These are phyloP conservation scores for Selenicereus undatus DNA, from an alignment of 148 eudicot genomes.

Conservation along the genomic window DNA sequence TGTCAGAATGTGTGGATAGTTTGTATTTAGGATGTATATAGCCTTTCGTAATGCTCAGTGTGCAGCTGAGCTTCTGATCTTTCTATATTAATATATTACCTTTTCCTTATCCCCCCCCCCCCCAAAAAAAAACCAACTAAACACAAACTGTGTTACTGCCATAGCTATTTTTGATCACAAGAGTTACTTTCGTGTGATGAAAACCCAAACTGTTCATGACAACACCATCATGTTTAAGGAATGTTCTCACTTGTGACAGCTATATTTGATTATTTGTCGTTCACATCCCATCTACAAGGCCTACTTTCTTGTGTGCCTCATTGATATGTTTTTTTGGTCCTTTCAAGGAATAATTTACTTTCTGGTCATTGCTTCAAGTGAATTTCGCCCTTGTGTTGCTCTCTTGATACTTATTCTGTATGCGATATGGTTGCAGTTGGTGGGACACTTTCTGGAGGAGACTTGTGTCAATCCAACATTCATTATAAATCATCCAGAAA, in stretches of 20 bases:
- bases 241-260: background rate
- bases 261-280: too few species aligned
- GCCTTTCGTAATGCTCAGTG: too few species aligned
- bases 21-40: too few species aligned
- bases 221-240: background rate
- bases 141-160: background rate
- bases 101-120: too few species aligned
- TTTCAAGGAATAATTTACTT: background rate
- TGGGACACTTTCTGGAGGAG: constrained; percentile 94
- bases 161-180: background rate
- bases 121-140: too few species aligned
- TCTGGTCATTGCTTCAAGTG: background rate
- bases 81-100: too few species aligned
- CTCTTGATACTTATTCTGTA: background rate
- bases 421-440: constrained; percentile 51
- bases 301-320: background rate
- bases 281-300: background rate
- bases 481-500: constrained; percentile 90
- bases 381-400: background rate
- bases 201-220: background rate
- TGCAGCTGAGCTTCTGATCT: too few species aligned
- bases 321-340: background rate
- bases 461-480: constrained; percentile 83
- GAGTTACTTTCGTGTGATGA: background rate
- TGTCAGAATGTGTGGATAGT: too few species aligned